Conservation (phyloP, 2,329 filamentous ascomycete species). For the Paraphoma sp. region DNA sequence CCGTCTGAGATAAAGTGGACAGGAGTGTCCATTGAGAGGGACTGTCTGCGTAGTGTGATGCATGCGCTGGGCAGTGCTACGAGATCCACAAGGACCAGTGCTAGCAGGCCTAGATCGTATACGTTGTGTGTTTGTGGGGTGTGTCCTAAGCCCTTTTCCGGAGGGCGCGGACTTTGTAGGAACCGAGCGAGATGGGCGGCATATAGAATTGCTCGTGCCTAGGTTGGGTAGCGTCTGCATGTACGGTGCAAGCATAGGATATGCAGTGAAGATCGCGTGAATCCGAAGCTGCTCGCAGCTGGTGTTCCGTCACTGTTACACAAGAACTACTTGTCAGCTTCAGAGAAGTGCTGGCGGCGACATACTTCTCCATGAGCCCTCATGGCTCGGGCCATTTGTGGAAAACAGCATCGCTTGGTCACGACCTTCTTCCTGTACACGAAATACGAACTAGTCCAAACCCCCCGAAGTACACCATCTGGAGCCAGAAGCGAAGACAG, state of each 20-base stretch:
- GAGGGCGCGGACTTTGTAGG: background rate
- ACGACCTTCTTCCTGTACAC: too few relatives aligned
- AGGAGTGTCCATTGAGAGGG: too few relatives aligned
- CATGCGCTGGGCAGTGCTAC: too few relatives aligned
- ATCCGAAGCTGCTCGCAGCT: background rate
- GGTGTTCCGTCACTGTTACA: background rate
- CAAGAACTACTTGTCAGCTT: background rate
- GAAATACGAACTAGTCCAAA: too few relatives aligned
- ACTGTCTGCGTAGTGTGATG: background rate
- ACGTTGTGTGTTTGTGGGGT: background rate
- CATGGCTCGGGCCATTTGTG: background rate
- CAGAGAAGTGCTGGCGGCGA: background rate
- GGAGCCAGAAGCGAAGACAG: too few relatives aligned
- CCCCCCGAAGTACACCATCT: too few relatives aligned
- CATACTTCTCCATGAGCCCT: background rate
- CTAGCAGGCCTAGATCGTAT: too few relatives aligned
- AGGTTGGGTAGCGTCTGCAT: background rate
- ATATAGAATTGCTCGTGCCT: background rate
- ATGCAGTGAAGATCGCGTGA: background rate
- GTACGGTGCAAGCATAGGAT: too few relatives aligned
- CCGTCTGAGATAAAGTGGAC: too few relatives aligned
- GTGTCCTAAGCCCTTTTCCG: background rate
- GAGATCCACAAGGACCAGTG: too few relatives aligned
- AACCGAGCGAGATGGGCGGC: background rate
- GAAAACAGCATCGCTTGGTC: background rate